These are phyloP conservation scores for Phoma sp. DNA, from an alignment of 2,329 filamentous ascomycete species.

Conservation along the genomic window DNA sequence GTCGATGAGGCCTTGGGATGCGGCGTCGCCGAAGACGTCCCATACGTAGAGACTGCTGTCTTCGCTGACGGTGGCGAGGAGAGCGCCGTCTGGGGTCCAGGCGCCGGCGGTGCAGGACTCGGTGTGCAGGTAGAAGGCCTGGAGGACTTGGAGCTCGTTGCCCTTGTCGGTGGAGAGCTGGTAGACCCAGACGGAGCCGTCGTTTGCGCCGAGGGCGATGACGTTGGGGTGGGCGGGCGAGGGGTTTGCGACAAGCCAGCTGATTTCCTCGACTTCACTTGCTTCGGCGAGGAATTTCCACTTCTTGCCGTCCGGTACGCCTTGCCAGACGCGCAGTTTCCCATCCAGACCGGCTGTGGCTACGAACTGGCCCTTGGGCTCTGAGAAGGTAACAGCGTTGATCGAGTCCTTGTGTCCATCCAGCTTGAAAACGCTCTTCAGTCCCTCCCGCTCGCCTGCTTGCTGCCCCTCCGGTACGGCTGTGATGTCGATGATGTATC, in stretches of 20 bases:
- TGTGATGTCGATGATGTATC: constrained; percentile 83
- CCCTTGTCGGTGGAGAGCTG: constrained; percentile 72
- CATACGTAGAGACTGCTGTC: constrained; percentile 90
- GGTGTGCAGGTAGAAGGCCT: constrained; percentile 92
- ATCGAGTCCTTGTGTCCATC: constrained; percentile 94
- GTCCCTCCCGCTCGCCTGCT: constrained; percentile 62
- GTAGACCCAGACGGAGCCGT: constrained; percentile 97
- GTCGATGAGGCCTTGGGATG: constrained; percentile 66
- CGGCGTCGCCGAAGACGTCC: constrained; percentile 85
- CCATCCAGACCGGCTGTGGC: constrained; percentile 91
- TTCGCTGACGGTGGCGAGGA: constrained; percentile 88
- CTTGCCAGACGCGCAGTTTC: constrained; percentile 73
- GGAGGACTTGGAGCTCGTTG: constrained; percentile 77
- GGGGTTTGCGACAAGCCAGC: constrained; percentile 84
- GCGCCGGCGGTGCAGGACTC: constrained; percentile 84
- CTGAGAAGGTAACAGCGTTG: constrained; percentile 84
- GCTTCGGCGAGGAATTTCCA: constrained; percentile 77
- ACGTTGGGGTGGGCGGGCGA: constrained; percentile 76
- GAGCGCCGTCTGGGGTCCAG: constrained; percentile 86
- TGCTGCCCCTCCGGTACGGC: constrained; percentile 68
- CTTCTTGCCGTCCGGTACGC: constrained; percentile 57
- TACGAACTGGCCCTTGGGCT: constrained; percentile 81
- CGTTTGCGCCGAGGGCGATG: constrained; percentile 84
- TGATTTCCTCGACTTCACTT: constrained; percentile 93
- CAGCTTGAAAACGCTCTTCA: constrained; percentile 74